Evolutionary conservation across 139 green algal genomes (phyloP), one percentile per base, ranked within the genome.

Genomic region (Volvox reticuliferus): DNA sequence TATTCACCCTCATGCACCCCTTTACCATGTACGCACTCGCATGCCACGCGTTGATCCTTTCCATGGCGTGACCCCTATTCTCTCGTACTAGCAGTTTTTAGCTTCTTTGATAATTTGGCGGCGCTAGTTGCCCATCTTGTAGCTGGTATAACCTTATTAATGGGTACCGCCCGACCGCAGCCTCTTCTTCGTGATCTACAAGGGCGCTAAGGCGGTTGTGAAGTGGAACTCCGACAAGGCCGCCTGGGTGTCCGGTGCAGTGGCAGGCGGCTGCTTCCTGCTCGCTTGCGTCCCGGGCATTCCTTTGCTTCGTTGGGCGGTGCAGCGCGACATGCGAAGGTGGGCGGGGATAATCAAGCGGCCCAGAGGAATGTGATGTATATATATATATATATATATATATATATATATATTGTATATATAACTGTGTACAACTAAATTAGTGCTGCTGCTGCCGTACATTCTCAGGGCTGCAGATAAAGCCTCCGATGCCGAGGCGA

Each of bases 111-210:
- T n/a, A n/a, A n/a, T n/a, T n/a, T n/a, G n/a, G n/a, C n/a, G n/a
- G n/a, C n/a, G n/a, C n/a, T n/a, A n/a, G n/a, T n/a, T n/a, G n/a
- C n/a, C n/a, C n/a, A n/a, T n/a, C n/a, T n/a, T n/a, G n/a, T n/a
- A n/a, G n/a, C n/a, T n/a, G n/a, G n/a, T n/a, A n/a, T n/a, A n/a
- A n/a, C n/a, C 2, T n/a, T 77, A 6, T 62, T 78, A 28, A 35
- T 20, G 0, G 19, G 36, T 32, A 55, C 26, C 50, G 79, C 13
- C 22, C 30, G 44, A 55, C 30, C 65, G 32, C 83, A 88, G 65
- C 35, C 30, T 87, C 1, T 95, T 95, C 90, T 94, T 94, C 79
- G 92, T 95, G 18, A 80, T 95, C 30, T 89, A 94, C 88, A 95
- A 93, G 83, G 93, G 93, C 79, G 79, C 87, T 35, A 91, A 91